These are phyloP conservation scores for Cicer cuneatum DNA, from an alignment of 306 rosid species.

Conservation along the genomic window DNA sequence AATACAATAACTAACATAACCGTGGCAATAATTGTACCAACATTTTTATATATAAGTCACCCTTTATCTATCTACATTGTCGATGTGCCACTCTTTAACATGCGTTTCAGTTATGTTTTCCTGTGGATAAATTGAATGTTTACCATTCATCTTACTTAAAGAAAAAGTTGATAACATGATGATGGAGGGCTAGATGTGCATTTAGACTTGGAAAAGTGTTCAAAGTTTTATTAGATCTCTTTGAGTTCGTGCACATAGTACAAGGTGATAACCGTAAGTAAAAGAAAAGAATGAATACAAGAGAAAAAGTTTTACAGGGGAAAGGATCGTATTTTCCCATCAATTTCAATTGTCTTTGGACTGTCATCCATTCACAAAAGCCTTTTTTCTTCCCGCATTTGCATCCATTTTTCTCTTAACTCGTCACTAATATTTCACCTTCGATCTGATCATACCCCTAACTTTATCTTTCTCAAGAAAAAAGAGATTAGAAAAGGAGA, in stretches of 20 bases:
- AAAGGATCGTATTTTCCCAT: slow-evolving; percentile 52
- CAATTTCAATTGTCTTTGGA: slow-evolving; percentile 61
- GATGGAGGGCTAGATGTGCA: slow-evolving; percentile 10
- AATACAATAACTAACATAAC: too few relatives aligned
- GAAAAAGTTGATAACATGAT: slow-evolving; percentile 15
- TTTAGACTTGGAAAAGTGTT: slow-evolving; percentile 36
- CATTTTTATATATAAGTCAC: too few relatives aligned
- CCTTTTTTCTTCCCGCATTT: slow-evolving; percentile 47
- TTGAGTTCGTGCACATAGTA: slow-evolving; percentile 49
- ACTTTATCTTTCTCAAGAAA: slow-evolving; percentile 48
- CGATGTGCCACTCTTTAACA: too few relatives aligned
- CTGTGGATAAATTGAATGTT: neutral
- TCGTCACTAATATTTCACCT: slow-evolving; percentile 62
- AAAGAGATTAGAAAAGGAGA: slow-evolving; percentile 46
- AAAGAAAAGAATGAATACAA: slow-evolving; percentile 31
- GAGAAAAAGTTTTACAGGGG: slow-evolving; percentile 53
- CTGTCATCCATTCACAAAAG: slow-evolving; percentile 70
- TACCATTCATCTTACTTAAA: neutral
- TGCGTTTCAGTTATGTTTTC: too few relatives aligned
- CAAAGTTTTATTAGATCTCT: slow-evolving; percentile 36
- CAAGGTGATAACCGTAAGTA: neutral
- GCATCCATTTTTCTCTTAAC: slow-evolving; percentile 65
- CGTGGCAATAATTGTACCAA: too few relatives aligned
- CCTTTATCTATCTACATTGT: too few relatives aligned
- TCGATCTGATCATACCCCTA: slow-evolving; percentile 53